phyloP scores from a whole-genome alignment of 805 yeast species.

The Saccharomycopsis oosterbeekiorum region DNA sequence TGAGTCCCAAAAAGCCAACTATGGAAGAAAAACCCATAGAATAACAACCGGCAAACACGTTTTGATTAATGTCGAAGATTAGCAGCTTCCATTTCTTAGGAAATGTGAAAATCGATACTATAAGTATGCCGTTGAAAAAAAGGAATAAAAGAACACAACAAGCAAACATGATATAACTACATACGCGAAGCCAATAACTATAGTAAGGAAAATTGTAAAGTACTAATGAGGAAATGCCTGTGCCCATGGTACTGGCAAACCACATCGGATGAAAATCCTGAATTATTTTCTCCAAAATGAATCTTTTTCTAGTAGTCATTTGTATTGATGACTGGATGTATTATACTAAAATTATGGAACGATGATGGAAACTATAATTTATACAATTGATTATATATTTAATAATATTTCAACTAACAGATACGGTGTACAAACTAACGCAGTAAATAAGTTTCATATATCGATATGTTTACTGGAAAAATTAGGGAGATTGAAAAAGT shows the following conservation, averaged over 20 bases:
- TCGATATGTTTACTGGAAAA: too few species aligned
- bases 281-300: conserved; percentile 5
- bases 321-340: not conserved
- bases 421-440: too few species aligned
- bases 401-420: too few species aligned
- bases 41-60: conserved; percentile 65
- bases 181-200: conserved; percentile 44
- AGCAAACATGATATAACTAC: conserved; percentile 57
- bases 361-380: too few species aligned
- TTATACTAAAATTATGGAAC: too few species aligned
- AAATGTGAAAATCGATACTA: conserved; percentile 32
- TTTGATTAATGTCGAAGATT: conserved; percentile 34
- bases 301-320: not conserved
- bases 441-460: too few species aligned
- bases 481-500: too few species aligned
- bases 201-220: conserved; percentile 58
- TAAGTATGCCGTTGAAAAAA: conserved; percentile 32
- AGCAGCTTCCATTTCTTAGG: conserved; percentile 23
- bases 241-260: conserved; percentile 78
- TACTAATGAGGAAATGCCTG: conserved; percentile 60
- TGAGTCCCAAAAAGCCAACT: conserved; percentile 39
- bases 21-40: conserved; percentile 74
- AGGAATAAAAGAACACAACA: conserved; percentile 42
- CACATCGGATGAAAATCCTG: conserved; percentile 26
- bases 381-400: too few species aligned